Base-by-base conservation (phyloP, 192 early-diverging fungal genomes). In the Dissophora globulifera region DNA sequence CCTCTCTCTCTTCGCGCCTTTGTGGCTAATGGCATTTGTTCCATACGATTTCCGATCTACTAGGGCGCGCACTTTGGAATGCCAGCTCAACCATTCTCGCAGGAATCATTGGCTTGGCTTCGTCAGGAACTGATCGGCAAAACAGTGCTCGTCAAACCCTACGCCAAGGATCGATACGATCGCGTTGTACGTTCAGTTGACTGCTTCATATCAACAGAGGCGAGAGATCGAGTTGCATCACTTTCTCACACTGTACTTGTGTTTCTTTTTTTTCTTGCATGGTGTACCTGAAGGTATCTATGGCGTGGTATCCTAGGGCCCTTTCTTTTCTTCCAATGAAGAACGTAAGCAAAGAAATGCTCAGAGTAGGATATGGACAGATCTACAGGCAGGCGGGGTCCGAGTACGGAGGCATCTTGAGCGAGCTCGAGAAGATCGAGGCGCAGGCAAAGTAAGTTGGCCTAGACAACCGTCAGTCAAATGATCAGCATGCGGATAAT, bases 41-140 rank as follows among this genome's bases (percentile, higher is more conserved):
- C n/a, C n/a, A n/a, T n/a, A 40, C 38, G 38, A 40, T 40, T 13
- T 40, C 8, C 38, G 13, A 40, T 40, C 38, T 40, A 13, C 13
- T 45, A 83, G 76, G 78, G 82, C n/a, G 84, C 84, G 32, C 86
- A 87, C 67, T 91, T 89, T 66, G 87, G 88, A 9, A 87, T 87
- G 86, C 85, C 84, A 1, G 71, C 79, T 25, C 90, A 91, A 33
- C 86, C 87, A 1, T 87, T 76, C 58, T 80, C 74, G 2, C 52
- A 78, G 11, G 90, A 91, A 56, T 80, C 88, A 35, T 79, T 85
- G 38, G 50, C 60, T 0, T 91, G 82, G 80, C 69, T 91, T 12
- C 80, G 82, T 5, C 20, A 67, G 0, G 27, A 76, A 20, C 32
- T 90, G 15, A 29, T 81, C 30, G 70, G 79, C 35, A 82, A 81